Evolutionary conservation across 257 asterid species (phyloP), one percentile per base, ranked within the genome.

Genomic region (Primulina huaijiensis): DNA sequence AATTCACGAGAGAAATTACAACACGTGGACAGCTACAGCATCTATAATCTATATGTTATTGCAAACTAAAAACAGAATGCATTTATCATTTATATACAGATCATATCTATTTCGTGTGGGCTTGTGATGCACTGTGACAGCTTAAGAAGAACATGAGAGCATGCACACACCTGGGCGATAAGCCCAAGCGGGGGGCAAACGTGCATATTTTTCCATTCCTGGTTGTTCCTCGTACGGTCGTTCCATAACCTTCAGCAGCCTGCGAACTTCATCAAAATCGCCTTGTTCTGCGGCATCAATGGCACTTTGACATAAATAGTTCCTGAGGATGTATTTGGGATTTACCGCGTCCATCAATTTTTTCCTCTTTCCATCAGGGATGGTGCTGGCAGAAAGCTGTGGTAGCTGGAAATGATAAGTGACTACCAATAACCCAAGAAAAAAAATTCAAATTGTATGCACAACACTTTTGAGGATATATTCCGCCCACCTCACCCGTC

Each of bases 171-270:
- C 97, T 0, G 97, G 99, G 55, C 97, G 96, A 75, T 91, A 89
- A 11, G 97, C 99, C 99, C 99, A 94, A 8, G 97, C 99, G 0
- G 97, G 97, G 66, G 97, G 97, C 78, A 94, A 71, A 3, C 97
- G 90, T 0, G 99, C 96, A 46, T 89, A 91, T 75, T 87, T 94
- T 60, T 88, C 99, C 99, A 94, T 94, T 67, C 97, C 97, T 0
- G 96, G 97, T 75, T 91, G 97, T 37, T 94, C 99, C 8, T 94
- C 95, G 27, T 82, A 91, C 1, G 97, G 97, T 38, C 77, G 71
- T 76, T 86, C 77, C 87, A 94, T 84, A 25, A 94, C 96, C 79
- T 84, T 88, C 66, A 91, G 80, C 29, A 91, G 75, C 31, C 84
- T 81, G 6, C 88, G 86, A 40, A 91, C 88, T 83, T 91, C 99